Evolutionary conservation across 768 basidiomycete species (phyloP), one percentile per base, ranked within the genome.

Genomic region (Leccinum longicurvipes): DNA sequence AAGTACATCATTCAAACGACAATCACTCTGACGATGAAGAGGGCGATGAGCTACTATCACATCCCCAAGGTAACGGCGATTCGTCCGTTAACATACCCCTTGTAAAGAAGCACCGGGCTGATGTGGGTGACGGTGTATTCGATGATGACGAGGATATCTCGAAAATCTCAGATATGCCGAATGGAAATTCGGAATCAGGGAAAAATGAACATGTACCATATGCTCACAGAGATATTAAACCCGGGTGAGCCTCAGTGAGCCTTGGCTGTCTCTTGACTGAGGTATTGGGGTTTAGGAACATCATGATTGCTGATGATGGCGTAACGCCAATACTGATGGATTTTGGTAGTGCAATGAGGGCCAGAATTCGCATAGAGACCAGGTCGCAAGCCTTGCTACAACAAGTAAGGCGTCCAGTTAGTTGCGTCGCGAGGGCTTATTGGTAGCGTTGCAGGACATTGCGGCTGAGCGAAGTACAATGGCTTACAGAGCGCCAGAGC

Each of bases 401-500:
- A 62, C 97, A 98, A 78, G 89, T 89, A 54, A 50, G 73, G n/a
- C 28, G 29, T 25, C 32, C 28, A 44, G 28, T n/a, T 32, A 28
- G 15, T 34, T 62, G 3, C 54, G 23, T 21, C 32, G 12, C 24
- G 11, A 28, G 23, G 51, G 50, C 57, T 51, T 47, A 52, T 53
- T 27, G 11, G n/a, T 24, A 10, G n/a, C 45, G 28, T 25, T 56
- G 19, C 56, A 91, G 83, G 97, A 99, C 69, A 85, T 96, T 60
- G 97, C 97, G 3, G 93, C 93, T 17, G 97, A 99, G 72, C 95
- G 96, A 71, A 96, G 93, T 61, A 93, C 94, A 12, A 98, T 99
- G 97, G 91, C 97, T 0, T 99, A 96, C 65, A 86, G 97, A 19
- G 95, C 97, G 2, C 97, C 97, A 0, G 97, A 99, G 67, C 77